Evolutionary conservation across 495 filamentous ascomycete species (phyloP), one percentile per base, ranked within the genome.

Genomic region (Darksidea phi): DNA sequence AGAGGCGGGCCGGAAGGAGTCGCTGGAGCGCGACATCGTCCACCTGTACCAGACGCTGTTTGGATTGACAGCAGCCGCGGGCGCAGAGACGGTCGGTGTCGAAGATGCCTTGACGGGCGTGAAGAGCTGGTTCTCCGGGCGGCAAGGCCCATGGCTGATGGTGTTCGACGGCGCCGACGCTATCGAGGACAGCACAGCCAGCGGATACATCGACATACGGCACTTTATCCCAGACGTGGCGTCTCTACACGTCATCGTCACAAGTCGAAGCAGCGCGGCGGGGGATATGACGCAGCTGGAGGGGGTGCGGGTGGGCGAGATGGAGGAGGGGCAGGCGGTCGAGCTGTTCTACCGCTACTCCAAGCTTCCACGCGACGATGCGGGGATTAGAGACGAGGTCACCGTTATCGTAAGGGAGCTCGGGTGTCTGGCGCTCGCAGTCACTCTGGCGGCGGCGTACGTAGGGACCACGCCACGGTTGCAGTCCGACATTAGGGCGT

Each of bases 1-100:
- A 17, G 67, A 69, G 56, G 59, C 66, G 13, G 66, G 67, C 12
- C 56, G 45, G 51, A 60, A 59, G 17, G 61, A 64, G 24, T 48
- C 65, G 18, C 21, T 68, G 32, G 65, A 68, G 49, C 61, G 61
- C 13, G 61, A 64, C 54, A 53, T 48, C 41, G 1, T 63, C 1
- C 20, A 48, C 7, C 1, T 64, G 15, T 64, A 59, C 36, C 47
- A 48, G 20, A 6, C 15, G 18, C 53, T 64, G 45, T 59, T 52
- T 53, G 55, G 37, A 3, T 18, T 37, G n/a, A 17, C 46, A 25
- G 53, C 32, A 15, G 10, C 32, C 11, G 47, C 17, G 13, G 37
- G 2, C 8, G n/a, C n/a, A n/a, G n/a, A n/a, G n/a, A n/a, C n/a
- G n/a, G 34, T 64, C 7, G 34, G 18, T 15, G 23, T 58, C 49